Conservation (phyloP, 1,284 basidiomycete species). For the Tranzscheliella williamsii region DNA sequence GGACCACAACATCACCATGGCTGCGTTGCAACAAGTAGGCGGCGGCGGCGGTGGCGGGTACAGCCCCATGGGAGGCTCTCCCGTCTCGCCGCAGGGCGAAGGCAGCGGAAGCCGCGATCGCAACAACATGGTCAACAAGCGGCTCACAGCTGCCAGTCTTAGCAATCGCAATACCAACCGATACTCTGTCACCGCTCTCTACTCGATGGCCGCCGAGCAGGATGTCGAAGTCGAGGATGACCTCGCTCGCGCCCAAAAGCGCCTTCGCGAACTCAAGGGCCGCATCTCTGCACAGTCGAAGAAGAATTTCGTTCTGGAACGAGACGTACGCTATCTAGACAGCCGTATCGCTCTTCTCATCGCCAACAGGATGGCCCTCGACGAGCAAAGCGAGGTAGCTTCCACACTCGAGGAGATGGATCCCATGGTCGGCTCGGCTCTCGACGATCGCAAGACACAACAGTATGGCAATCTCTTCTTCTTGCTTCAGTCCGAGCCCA, state of each 20-base stretch:
- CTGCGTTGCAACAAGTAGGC: slow-evolving; percentile 23
- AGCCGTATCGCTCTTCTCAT: slow-evolving; percentile 95
- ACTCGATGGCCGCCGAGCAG: slow-evolving; percentile 97
- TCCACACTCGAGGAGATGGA: slow-evolving; percentile 82
- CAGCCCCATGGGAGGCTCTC: not conserved
- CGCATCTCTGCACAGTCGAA: slow-evolving; percentile 97
- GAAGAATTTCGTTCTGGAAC: slow-evolving; percentile 98
- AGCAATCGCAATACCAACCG: slow-evolving; percentile 80
- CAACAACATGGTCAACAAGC: slow-evolving; percentile 27
- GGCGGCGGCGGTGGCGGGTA: slow-evolving; percentile 8
- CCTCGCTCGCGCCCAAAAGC: slow-evolving; percentile 91
- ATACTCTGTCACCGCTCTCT: slow-evolving; percentile 92
- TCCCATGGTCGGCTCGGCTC: slow-evolving; percentile 61
- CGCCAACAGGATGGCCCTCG: slow-evolving; percentile 94
- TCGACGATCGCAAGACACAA: slow-evolving; percentile 87
- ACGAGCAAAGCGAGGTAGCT: slow-evolving; percentile 72
- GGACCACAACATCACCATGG: too few species aligned
- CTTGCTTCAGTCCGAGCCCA: slow-evolving; percentile 93
- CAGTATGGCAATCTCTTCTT: slow-evolving; percentile 99
- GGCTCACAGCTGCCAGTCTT: slow-evolving; percentile 40
- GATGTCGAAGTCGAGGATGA: slow-evolving; percentile 98
- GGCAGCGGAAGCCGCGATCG: slow-evolving; percentile 34
- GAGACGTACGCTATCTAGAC: slow-evolving; percentile 97
- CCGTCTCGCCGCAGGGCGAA: slow-evolving; percentile 10
- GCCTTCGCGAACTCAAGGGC: slow-evolving; percentile 90